phyloP scores from a whole-genome alignment of 78 protist species.

The Dictyostelium firmibasis region DNA sequence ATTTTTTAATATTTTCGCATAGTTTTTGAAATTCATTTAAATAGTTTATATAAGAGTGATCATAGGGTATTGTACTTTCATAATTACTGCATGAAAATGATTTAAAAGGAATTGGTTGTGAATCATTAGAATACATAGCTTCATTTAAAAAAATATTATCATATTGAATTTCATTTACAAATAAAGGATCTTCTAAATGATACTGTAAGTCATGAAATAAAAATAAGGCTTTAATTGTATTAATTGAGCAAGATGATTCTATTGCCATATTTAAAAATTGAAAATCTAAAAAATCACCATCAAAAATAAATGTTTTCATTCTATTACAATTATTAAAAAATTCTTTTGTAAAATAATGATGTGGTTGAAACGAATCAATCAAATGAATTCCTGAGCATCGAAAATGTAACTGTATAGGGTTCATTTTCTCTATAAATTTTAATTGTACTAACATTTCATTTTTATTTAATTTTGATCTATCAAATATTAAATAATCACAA shows the following conservation, averaged over 20 bases:
- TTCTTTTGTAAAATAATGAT: too few species aligned
- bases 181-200: not conserved
- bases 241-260: not conserved
- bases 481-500: too few species aligned
- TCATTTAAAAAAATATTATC: not conserved
- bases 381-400: not conserved
- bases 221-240: too few species aligned
- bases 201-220: not conserved
- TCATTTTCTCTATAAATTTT: too few species aligned
- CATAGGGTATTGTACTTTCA: not conserved
- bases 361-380: not conserved
- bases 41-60: too few species aligned
- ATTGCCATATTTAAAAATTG: not conserved
- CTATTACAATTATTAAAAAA: not conserved
- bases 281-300: not conserved
- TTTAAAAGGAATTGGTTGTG: not conserved
- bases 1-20: too few species aligned
- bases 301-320: not conserved
- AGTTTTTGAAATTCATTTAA: too few species aligned
- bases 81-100: not conserved
- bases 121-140: not conserved
- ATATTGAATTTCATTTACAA: not conserved
- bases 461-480: not conserved
- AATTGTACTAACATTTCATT: not conserved
- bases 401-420: not conserved